Evolutionary conservation across 352 stramenopile genomes (phyloP).

Genomic region (Phytophthora macrochlamydospora): DNA sequence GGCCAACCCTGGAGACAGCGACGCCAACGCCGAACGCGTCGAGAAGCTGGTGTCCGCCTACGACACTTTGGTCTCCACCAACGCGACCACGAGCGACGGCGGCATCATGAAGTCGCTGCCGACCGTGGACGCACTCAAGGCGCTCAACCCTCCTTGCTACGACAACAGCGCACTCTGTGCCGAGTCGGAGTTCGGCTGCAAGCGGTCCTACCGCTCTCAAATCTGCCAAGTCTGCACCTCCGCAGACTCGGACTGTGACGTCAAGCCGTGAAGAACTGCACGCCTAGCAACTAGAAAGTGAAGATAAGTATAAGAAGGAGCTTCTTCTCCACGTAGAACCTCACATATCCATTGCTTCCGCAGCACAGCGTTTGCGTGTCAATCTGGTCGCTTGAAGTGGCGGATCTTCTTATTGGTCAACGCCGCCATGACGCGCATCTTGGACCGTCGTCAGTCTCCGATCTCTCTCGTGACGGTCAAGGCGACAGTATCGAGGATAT

Average conservation of each 20-base stretch:
- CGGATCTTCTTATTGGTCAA: constrained; percentile 4
- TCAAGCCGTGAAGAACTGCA: background rate
- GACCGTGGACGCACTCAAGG: constrained; percentile 36
- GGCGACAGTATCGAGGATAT: background rate
- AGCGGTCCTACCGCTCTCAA: constrained; percentile 56
- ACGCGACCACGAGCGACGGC: constrained; percentile 38
- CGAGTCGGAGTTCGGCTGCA: constrained; percentile 51
- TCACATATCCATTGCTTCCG: too few relatives aligned
- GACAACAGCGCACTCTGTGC: constrained; percentile 60
- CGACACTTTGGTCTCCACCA: constrained; percentile 30
- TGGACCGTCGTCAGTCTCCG: constrained; percentile 12
- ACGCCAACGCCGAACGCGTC: constrained; percentile 52
- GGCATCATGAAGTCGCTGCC: constrained; percentile 56
- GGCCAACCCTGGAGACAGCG: constrained; percentile 46
- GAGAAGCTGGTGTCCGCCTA: constrained; percentile 58
- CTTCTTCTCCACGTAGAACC: too few relatives aligned
- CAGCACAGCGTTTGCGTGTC: background rate
- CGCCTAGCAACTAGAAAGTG: background rate
- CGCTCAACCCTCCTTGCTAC: constrained; percentile 63
- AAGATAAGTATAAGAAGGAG: background rate
- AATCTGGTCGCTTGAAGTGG: background rate
- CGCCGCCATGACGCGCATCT: constrained; percentile 1
- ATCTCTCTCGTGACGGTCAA: constrained; percentile 8
- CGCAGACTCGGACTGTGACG: background rate
- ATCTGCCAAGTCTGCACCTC: constrained; percentile 60